Base-by-base conservation (phyloP, 164 flowering plant species). In the Sextonia rubra region DNA sequence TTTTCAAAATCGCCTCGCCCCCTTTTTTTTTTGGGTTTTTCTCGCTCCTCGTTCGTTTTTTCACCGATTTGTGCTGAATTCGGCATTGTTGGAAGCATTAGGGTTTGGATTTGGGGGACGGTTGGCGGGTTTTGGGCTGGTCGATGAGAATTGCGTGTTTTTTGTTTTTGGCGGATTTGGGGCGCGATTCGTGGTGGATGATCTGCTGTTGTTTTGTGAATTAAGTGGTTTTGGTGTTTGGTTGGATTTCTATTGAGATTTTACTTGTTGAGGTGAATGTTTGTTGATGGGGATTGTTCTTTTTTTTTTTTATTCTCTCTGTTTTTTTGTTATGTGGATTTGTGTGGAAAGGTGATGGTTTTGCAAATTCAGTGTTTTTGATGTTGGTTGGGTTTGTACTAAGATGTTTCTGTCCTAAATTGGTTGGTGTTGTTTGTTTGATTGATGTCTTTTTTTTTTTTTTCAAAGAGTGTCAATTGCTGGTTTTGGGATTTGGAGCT, bases 101-200 rank as follows among this genome's bases (percentile, higher is more conserved):
- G 71, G 49, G 55, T 60, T 32, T 22, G 71, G 22, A 18, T 66
- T 23, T 66, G 24, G 75, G 75, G 64, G 22, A 60, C n/a, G 11
- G 12, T 8, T 14, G 56, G 0, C 12, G 64, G 2, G 26, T 3
- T 22, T 24, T 8, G 20, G 29, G 44, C 0, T 23, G 52, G n/a
- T n/a, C 6, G 69, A 66, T 32, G 48, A 18, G 48, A 66, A 22
- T 12, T 66, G 24, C 11, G 69, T 17, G 69, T 37, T 20, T 66
- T 37, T 32, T 18, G 12, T 30, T 15, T 11, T 15, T 48, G 56
- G 56, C n/a, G 20, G 12, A 52, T 14, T 52, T 52, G 56, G 56
- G 56, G 56, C 3, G 56, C 3, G n/a, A 15, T 52, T 52, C 5
- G 56, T 3, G 56, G 20, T 0, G 56, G 56, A 18, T 4, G 20